These are phyloP conservation scores for Halteria grandinella DNA, from an alignment of 73 alveolate genomes.

Conservation along the genomic window DNA sequence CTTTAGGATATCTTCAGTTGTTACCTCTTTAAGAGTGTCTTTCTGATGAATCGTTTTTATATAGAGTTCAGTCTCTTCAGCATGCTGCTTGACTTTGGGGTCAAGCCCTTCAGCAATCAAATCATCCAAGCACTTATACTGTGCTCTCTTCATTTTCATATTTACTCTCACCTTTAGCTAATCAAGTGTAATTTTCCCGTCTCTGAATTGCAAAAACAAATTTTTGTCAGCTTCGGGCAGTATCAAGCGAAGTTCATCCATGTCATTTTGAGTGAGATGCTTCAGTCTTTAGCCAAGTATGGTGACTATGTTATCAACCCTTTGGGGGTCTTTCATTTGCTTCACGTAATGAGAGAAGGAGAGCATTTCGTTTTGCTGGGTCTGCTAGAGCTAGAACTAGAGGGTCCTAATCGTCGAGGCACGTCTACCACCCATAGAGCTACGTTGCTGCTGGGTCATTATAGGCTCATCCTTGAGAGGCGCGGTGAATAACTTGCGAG, in stretches of 20 bases:
- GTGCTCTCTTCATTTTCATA: slow-evolving; percentile 45
- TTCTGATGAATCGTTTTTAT: slow-evolving; percentile 33
- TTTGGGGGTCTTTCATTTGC: slow-evolving; percentile 34
- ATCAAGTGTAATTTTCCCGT: slow-evolving; percentile 26
- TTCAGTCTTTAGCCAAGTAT: not conserved
- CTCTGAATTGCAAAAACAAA: slow-evolving; percentile 28
- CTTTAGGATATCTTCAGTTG: slow-evolving; percentile 22
- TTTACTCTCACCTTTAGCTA: slow-evolving; percentile 52
- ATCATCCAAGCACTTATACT: slow-evolving; percentile 59
- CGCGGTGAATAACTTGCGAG: too few relatives aligned
- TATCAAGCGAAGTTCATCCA: slow-evolving; percentile 10
- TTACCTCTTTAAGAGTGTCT: slow-evolving; percentile 5
- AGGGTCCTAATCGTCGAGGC: too few relatives aligned
- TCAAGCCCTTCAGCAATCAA: slow-evolving; percentile 34
- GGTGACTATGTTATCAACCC: not conserved
- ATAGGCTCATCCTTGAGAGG: too few relatives aligned
- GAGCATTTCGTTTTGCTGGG: not conserved
- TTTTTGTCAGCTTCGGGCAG: slow-evolving; percentile 54
- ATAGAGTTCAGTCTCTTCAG: slow-evolving; percentile 34
- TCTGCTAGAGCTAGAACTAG: slow-evolving; percentile 4
- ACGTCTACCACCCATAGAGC: too few relatives aligned
- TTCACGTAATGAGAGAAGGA: slow-evolving; percentile 15
- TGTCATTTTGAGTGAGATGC: not conserved
- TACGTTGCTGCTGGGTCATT: too few relatives aligned
- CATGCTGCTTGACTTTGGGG: not conserved